Evolutionary conservation across 164 flowering plant species (phyloP), one percentile per base, ranked within the genome.

Genomic region (Vitis rupestris): DNA sequence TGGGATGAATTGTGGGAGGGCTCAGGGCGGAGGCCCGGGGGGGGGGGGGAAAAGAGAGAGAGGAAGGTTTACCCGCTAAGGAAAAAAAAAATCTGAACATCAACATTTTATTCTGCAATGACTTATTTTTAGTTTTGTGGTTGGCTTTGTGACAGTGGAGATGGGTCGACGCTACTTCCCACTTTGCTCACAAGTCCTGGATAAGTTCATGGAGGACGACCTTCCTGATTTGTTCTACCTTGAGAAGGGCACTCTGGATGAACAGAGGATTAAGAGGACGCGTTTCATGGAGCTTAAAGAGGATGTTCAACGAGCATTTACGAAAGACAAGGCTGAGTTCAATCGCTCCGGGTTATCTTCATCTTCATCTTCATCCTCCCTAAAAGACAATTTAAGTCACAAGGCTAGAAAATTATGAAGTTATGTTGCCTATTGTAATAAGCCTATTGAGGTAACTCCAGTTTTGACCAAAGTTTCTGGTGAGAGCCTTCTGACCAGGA

Each of bases 141-240:
- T 66, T 63, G 30, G 9, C 51, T 12, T 68, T 47, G 16, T 72
- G 71, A 71, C 85, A 89, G 93, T 89, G 68, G 87, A 83, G 67
- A 65, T 70, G 70, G 93, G 91, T 6, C 71, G 83, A 23, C 86
- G 87, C 12, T 87, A 66, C 62, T 87, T 89, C 64, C 94, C 91
- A 2, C 75, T 74, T 75, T 87, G 91, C 79, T 87, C 89, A 1
- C 73, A 82, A 69, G 94, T 82, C 23, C 76, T 89, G 58, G 89
- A 87, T 71, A 86, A 83, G 71, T 81, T 87, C 72, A 72, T 88
- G 83, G 90, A 83, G 10, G 90, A 88, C 61, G 91, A 85, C 72
- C 61, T 81, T 16, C 80, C 81, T 0, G 92, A 85, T 47, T 37
- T 76, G 55, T 76, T 76, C 51, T 82, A 69, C 79, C 85, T 85